Base-by-base conservation (phyloP, 805 yeast genomes). In the Candida nanaspora region DNA sequence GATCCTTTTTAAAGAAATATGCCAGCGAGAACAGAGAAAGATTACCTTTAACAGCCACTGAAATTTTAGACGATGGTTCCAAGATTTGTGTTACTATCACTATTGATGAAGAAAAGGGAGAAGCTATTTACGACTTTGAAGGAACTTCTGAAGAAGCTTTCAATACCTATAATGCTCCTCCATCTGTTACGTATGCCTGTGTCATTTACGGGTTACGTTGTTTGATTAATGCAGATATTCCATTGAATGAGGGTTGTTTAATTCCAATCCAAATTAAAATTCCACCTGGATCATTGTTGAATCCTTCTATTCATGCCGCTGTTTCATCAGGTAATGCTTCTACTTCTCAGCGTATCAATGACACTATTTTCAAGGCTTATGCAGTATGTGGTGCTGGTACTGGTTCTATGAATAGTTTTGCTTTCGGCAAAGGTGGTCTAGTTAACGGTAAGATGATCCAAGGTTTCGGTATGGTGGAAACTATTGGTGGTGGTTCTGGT, bases 321-420 rank as follows among this genome's bases (percentile, higher is more conserved):
- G 56, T 52, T 16, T 48, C 48, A 4, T 53, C 62, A 36, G 78
- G 78, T 33, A 75, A 74, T 47, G 78, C 75, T 11, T 81, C 85
- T 61, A 87, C 96, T 1, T 81, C 94, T 2, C 96, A 88, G 61
- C 71, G 95, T 47, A 78, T 88, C 33, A 85, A 89, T 1, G 95
- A 86, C 59, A 88, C 82, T 5, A 73, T 88, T 29, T 67, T 87
- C 52, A 80, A 79, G 49, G 91, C 96, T 0, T 86, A 87, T 55
- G 72, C 75, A 42, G 83, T 86, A 3, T 80, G 84, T 57, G 95
- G 95, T 3, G 95, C 87, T 42, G 84, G 95, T 1, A 95, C 86
- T 55, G 95, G 95, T 27, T 87, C 89, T 41, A 83, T 91, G 61
- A 87, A 87, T 62, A 86, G 86, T 61, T 72, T 87, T 47, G 85